Base-by-base conservation (phyloP, 148 eudicot genomes). In the Cornus kousa region DNA sequence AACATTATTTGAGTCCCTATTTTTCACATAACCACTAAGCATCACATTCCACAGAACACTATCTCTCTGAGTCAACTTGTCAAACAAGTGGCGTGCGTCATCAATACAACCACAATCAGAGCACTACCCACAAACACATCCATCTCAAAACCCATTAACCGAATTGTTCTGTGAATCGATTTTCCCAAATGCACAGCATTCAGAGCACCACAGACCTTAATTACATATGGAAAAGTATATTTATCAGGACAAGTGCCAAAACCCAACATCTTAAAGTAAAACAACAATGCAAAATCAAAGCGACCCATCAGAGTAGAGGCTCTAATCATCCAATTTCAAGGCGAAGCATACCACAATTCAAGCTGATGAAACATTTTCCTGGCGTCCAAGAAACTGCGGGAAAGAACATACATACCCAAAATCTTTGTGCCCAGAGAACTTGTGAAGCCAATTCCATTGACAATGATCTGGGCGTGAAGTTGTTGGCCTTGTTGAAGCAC, bases 321-420 rank as follows among this genome's bases (percentile, higher is more conserved):
- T 64, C 87, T 75, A 68, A 85, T 79, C 80, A 85, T 81, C 87
- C 87, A 85, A 85, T 81, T 85, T 84, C 87, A 82, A 75, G 87
- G 87, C 32, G 87, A 74, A 40, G 85, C 85, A 50, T 71, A 73
- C 39, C 68, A 73, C 76, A 85, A 76, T 22, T 82, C 73, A 62
- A 85, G 85, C 80, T 75, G 78, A 67, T 16, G 35, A 65, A 85
- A 85, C 71, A 85, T 23, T 3, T 17, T 70, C 70, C 43, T 76
- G 66, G 87, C 87, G 35, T 82, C 80, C 14, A 59, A 22, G 57
- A 50, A 76, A 5, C 48, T 75, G 35, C 57, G 24, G 40, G 75
- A 75, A 50, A 79, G 78, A 23, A 85, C 24, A 72, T 82, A 85
- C 64, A 85, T 62, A 40, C 87, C 87, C 87, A 85, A 76, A 17